phyloP scores from a whole-genome alignment of 2,329 filamentous ascomycete species.

The Bertia moriformis region DNA sequence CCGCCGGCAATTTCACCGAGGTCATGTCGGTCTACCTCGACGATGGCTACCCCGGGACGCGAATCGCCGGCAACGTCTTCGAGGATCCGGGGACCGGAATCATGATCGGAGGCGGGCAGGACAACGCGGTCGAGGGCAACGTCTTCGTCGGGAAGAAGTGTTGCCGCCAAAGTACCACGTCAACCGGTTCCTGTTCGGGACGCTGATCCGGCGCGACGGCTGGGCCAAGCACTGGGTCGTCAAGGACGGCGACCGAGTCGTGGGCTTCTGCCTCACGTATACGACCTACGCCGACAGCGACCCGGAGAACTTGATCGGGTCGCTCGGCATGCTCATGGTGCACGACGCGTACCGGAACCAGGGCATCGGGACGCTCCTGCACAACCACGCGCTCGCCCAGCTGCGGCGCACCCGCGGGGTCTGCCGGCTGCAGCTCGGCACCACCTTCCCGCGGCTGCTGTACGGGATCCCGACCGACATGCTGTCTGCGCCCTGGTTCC shows the following conservation, averaged over 20 bases:
- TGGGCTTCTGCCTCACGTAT: slow-evolving; percentile 47
- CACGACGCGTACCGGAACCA: slow-evolving; percentile 26
- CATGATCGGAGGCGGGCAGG: slow-evolving; percentile 14
- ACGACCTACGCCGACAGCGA: slow-evolving; percentile 38
- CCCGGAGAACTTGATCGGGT: slow-evolving; percentile 36
- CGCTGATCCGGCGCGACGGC: slow-evolving; percentile 34
- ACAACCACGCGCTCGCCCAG: slow-evolving; percentile 32
- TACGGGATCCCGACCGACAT: slow-evolving; percentile 33
- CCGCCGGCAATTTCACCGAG: no score
- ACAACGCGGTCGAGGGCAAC: slow-evolving; percentile 19
- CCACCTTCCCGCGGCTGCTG: slow-evolving; percentile 40
- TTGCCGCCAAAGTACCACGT: slow-evolving; percentile 30
- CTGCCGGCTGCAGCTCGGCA: slow-evolving; percentile 37
- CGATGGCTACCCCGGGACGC: no score
- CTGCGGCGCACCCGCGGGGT: slow-evolving; percentile 35
- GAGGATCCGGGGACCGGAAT: no score
- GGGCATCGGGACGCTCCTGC: slow-evolving; percentile 36
- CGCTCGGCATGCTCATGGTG: slow-evolving; percentile 37
- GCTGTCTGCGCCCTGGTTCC: slow-evolving; percentile 33
- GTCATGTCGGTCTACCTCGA: no score
- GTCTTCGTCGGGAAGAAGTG: slow-evolving; percentile 18
- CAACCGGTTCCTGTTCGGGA: slow-evolving; percentile 21
- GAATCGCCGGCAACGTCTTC: no score
- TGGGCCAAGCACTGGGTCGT: slow-evolving; percentile 43
- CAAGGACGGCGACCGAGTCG: slow-evolving; percentile 25